Percentiles rank a stretch among this genome's conserved stretches.
Evolutionary conservation across 2,329 filamentous ascomycete genomes (phyloP).

Genomic region (Sphaerulina populicola): DNA sequence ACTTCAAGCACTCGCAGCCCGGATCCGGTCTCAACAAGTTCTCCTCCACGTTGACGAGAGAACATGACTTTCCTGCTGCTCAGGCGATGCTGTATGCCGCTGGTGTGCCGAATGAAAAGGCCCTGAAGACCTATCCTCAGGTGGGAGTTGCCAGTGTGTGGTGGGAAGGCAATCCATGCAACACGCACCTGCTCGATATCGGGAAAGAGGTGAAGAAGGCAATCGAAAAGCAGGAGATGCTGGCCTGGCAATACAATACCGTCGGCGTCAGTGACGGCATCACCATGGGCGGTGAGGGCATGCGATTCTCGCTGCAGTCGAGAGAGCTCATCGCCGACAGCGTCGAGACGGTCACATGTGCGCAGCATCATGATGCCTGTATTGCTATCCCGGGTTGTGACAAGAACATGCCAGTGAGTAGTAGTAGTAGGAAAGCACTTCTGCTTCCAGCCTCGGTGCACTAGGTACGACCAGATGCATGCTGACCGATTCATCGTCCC

Average conservation of each 20-base stretch:
- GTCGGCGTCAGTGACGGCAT: slow-evolving; percentile 82
- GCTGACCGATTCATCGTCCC: neutral
- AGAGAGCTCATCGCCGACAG: slow-evolving; percentile 90
- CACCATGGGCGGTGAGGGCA: slow-evolving; percentile 91
- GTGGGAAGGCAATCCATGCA: slow-evolving; percentile 96
- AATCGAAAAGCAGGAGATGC: slow-evolving; percentile 72
- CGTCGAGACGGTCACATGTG: slow-evolving; percentile 86
- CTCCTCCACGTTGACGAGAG: slow-evolving; percentile 72
- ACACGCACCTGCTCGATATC: slow-evolving; percentile 67
- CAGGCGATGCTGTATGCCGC: slow-evolving; percentile 95
- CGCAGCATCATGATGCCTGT: slow-evolving; percentile 86
- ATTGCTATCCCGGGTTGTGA: slow-evolving; percentile 90
- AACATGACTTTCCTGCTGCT: slow-evolving; percentile 84
- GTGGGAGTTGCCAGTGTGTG: slow-evolving; percentile 86
- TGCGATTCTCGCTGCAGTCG: slow-evolving; percentile 86
- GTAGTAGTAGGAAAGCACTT: too few species aligned
- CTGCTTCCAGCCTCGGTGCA: too few species aligned
- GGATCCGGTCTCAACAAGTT: slow-evolving; percentile 68
- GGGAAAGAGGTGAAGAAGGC: slow-evolving; percentile 79
- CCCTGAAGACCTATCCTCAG: slow-evolving; percentile 85
- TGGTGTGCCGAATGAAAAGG: slow-evolving; percentile 70
- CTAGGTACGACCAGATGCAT: too few species aligned
- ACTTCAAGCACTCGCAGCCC: slow-evolving; percentile 49
- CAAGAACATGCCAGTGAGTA: slow-evolving; percentile 91
- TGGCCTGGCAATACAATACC: slow-evolving; percentile 92